These are phyloP conservation scores for Spongospora subterranea DNA, from an alignment of 208 protist species.

Conservation along the genomic window DNA sequence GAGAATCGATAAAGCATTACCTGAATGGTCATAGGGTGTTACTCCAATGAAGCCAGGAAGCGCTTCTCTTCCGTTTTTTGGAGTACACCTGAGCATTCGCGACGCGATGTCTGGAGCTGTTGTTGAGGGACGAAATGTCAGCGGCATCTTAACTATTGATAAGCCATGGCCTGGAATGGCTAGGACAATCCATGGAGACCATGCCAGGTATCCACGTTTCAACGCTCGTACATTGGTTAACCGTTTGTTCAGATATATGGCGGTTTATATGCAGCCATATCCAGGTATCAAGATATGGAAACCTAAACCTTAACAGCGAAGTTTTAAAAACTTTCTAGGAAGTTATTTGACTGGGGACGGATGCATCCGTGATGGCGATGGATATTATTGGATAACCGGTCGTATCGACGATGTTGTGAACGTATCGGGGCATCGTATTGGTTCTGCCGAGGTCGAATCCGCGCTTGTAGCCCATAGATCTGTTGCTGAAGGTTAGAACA, in stretches of 20 bases:
- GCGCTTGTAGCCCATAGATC: slow-evolving; percentile 30
- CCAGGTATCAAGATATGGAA: background rate
- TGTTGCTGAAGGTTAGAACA: slow-evolving; percentile 55
- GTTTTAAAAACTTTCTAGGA: background rate
- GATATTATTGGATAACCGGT: slow-evolving; percentile 94
- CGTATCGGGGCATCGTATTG: slow-evolving; percentile 68
- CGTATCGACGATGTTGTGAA: slow-evolving; percentile 80
- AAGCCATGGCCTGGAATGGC: slow-evolving; percentile 87
- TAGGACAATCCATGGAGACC: slow-evolving; percentile 87
- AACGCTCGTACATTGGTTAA: background rate
- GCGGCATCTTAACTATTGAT: slow-evolving; percentile 82
- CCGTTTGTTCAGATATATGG: slow-evolving; percentile 57
- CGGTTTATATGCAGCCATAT: slow-evolving; percentile 47
- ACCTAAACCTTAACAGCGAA: background rate
- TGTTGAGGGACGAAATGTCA: slow-evolving; percentile 61
- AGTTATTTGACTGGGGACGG: slow-evolving; percentile 95
- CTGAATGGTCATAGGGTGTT: background rate
- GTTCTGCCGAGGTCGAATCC: slow-evolving; percentile 61
- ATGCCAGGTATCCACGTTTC: slow-evolving; percentile 64
- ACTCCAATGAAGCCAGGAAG: slow-evolving; percentile 53
- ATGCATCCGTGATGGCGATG: slow-evolving; percentile 90
- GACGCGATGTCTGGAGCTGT: slow-evolving; percentile 69
- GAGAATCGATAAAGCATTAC: slow-evolving; percentile 39
- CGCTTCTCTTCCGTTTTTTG: slow-evolving; percentile 90
- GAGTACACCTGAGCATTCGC: slow-evolving; percentile 87